Percentiles rank a stretch among this genome's conserved stretches.
Conservation (phyloP, 228 moss, liverwort and hornwort species). For the Sphagnum magellanicum region DNA sequence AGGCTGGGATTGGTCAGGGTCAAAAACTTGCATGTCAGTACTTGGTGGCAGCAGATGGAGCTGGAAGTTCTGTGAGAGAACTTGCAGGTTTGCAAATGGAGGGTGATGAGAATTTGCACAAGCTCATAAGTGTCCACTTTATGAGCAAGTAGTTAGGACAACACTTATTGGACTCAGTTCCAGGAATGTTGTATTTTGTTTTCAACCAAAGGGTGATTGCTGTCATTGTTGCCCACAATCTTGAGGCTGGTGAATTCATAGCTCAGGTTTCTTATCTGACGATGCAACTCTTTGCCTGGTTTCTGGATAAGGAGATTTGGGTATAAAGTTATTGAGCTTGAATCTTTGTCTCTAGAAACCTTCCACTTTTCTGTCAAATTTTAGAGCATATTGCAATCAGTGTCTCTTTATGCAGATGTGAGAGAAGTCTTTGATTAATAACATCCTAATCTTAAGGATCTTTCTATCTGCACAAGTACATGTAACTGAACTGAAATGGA, state of each 20-base stretch:
- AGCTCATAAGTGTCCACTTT: constrained; percentile 78
- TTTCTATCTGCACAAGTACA: no score
- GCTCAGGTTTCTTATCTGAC: constrained; percentile 50
- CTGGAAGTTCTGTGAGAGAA: constrained; percentile 62
- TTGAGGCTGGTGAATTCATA: constrained; percentile 74
- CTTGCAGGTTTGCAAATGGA: constrained; percentile 65
- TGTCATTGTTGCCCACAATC: constrained; percentile 83
- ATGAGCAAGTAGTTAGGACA: constrained; percentile 61
- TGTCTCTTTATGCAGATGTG: no score
- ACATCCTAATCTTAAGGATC: no score
- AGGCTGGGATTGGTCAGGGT: constrained; percentile 21
- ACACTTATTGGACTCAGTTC: constrained; percentile 43
- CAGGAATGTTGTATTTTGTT: constrained; percentile 93
- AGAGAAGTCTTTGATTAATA: no score
- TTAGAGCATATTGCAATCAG: no score
- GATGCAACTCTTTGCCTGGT: not conserved
- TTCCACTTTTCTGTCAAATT: no score
- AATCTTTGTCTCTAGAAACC: no score
- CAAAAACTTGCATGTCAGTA: constrained; percentile 54
- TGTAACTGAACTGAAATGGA: no score
- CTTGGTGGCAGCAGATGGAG: constrained; percentile 83
- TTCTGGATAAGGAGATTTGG: not conserved
- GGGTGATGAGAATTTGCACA: constrained; percentile 70
- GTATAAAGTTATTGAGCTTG: no score
- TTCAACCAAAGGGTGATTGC: constrained; percentile 73